phyloP scores from a whole-genome alignment of 148 eudicot species.

The Bassia scoparia region DNA sequence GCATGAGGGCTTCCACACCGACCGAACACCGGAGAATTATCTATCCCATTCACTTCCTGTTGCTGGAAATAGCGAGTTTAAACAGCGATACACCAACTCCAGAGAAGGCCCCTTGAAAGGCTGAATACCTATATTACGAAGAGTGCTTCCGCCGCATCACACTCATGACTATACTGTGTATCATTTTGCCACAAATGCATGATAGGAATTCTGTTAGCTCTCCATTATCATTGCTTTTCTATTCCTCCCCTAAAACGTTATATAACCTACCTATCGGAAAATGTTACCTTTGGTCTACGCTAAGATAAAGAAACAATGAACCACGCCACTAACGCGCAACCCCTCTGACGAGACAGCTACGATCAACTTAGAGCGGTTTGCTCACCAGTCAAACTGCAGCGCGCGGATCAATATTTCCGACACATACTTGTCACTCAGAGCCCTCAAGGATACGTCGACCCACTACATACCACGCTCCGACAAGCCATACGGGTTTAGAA shows the following conservation, averaged over 20 bases:
- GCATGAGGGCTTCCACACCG: slow-evolving; percentile 32
- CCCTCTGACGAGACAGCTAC: too few species aligned
- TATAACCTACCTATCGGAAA: not conserved
- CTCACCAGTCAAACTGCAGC: too few species aligned
- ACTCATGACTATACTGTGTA: slow-evolving; percentile 96
- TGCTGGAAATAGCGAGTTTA: slow-evolving; percentile 59
- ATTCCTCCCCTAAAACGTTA: not conserved
- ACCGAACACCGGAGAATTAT: slow-evolving; percentile 41
- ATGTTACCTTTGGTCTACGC: not conserved
- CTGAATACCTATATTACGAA: slow-evolving; percentile 46
- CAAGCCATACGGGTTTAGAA: too few species aligned
- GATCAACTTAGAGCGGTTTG: too few species aligned
- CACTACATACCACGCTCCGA: too few species aligned
- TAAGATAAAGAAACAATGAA: too few species aligned
- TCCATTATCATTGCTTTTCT: not conserved
- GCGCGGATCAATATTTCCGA: too few species aligned
- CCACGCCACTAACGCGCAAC: too few species aligned
- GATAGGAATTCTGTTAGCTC: slow-evolving; percentile 52
- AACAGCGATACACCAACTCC: slow-evolving; percentile 34
- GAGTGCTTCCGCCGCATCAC: slow-evolving; percentile 62
- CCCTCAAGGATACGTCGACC: too few species aligned
- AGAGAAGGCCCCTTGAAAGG: slow-evolving; percentile 54
- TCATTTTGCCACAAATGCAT: slow-evolving; percentile 85
- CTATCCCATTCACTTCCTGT: slow-evolving; percentile 72
- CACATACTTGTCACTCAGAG: too few species aligned